These are phyloP conservation scores for Exophiala mesophila DNA, from an alignment of 2,329 filamentous ascomycete genomes.

Conservation along the genomic window DNA sequence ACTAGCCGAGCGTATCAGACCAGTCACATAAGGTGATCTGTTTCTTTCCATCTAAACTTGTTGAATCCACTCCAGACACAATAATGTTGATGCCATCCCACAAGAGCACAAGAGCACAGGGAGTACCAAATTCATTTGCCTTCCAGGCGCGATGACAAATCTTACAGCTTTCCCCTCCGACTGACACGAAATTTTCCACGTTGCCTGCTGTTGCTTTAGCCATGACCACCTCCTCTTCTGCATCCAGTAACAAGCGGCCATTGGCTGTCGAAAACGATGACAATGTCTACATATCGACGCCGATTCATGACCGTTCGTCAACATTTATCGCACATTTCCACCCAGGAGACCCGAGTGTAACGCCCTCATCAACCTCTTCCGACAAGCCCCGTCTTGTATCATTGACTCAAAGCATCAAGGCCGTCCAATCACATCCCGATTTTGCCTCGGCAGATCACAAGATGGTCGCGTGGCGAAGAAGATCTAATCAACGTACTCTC, in stretches of 20 bases:
- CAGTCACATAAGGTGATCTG: too few species aligned
- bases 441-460: slow-evolving; percentile 46
- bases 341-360: slow-evolving; percentile 28
- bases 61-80: too few species aligned
- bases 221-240: too few species aligned
- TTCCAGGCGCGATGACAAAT: background rate
- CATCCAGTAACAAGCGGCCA: slow-evolving; percentile 5
- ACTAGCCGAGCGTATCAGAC: too few species aligned
- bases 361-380: background rate
- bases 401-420: slow-evolving; percentile 29
- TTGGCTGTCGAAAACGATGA: slow-evolving; percentile 1
- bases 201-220: too few species aligned
- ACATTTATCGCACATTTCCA: slow-evolving; percentile 48
- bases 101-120: too few species aligned
- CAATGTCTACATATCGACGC: slow-evolving; percentile 41
- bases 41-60: too few species aligned
- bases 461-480: slow-evolving; percentile 48
- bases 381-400: slow-evolving; percentile 21
- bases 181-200: too few species aligned
- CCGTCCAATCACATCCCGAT: slow-evolving; percentile 42
- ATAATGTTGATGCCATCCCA: too few species aligned
- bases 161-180: too few species aligned
- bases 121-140: too few species aligned
- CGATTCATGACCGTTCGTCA: slow-evolving; percentile 48
- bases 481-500: slow-evolving; percentile 44